A percentile compares a stretch with the other conserved stretches of the same genome.
Conservation (phyloP, 2,329 filamentous ascomycete species). For the Phaeophleospora eucalypticola region DNA sequence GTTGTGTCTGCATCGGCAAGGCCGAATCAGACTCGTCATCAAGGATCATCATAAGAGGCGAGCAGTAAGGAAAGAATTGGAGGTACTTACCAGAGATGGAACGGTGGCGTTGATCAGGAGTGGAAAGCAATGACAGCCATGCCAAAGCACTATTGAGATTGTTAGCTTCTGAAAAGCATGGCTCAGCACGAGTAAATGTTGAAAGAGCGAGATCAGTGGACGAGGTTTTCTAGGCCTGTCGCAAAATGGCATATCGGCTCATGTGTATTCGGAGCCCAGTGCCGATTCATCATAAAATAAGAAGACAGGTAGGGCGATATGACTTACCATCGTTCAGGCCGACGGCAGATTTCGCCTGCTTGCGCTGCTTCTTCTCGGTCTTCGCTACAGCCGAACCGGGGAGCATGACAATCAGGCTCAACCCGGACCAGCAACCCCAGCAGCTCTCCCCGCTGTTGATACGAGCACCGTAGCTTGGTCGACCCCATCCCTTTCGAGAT, state of each 20-base stretch:
- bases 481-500: too few relatives aligned
- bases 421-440: too few relatives aligned
- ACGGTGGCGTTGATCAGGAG: too few relatives aligned
- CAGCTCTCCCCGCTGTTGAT: too few relatives aligned
- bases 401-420: not conserved
- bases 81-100: conserved; percentile 8
- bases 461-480: too few relatives aligned
- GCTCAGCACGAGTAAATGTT: conserved; percentile 5
- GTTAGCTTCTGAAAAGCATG: too few relatives aligned
- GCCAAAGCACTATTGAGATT: too few relatives aligned
- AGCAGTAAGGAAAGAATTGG: conserved; percentile 4
- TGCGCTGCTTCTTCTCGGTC: conserved; percentile 20
- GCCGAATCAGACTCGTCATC: conserved; percentile 40
- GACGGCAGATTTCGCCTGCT: conserved; percentile 15
- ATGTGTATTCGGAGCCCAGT: conserved; percentile 37
- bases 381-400: conserved; percentile 7
- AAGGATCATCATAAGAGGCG: conserved; percentile 32
- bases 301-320: not conserved
- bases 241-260: conserved; percentile 36
- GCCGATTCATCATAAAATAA: conserved; percentile 35
- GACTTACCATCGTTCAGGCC: conserved; percentile 11
- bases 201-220: conserved; percentile 34
- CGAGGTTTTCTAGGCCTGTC: conserved; percentile 45
- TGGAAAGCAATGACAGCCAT: too few relatives aligned
- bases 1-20: conserved; percentile 37